These are phyloP conservation scores for Chlorella sp. DNA, from an alignment of 139 green algal species.

Conservation along the genomic window DNA sequence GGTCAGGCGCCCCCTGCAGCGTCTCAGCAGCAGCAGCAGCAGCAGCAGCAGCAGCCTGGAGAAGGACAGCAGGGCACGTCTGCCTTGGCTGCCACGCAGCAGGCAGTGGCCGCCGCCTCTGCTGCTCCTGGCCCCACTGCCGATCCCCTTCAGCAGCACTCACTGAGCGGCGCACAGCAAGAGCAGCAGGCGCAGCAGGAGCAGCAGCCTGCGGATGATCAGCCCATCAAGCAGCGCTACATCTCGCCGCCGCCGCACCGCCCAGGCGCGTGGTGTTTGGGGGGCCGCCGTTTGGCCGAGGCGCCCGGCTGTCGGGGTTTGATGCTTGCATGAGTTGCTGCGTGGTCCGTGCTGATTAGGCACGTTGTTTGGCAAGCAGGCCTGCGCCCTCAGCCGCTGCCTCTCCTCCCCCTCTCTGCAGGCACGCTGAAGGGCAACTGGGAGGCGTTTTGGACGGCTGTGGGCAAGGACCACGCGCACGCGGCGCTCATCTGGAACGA, in stretches of 20 bases:
- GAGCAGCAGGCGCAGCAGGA: background rate
- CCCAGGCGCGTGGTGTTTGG: background rate
- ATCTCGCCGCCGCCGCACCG: background rate
- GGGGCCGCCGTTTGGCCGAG: background rate
- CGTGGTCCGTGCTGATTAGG: too few relatives aligned
- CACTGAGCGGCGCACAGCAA: background rate
- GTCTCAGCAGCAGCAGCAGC: background rate
- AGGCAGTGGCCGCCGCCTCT: background rate
- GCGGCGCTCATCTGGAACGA: conserved; percentile 94
- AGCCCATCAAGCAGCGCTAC: background rate
- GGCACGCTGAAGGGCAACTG: conserved; percentile 76
- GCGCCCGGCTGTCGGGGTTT: too few relatives aligned
- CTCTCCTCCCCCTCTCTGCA: background rate
- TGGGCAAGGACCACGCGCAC: conserved; percentile 75
- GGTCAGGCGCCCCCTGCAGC: background rate
- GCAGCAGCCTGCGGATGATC: background rate
- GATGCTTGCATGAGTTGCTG: too few relatives aligned
- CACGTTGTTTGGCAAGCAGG: too few relatives aligned
- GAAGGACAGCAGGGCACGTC: background rate
- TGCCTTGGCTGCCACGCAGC: background rate
- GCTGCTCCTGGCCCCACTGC: background rate
- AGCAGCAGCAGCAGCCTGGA: background rate
- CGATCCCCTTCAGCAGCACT: background rate
- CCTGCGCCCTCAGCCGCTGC: too few relatives aligned
- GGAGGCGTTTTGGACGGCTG: conserved; percentile 79